Evolutionary conservation across 176 grass and related monocot species (phyloP), one percentile per base, ranked within the genome.

Genomic region (Leersia perrieri): DNA sequence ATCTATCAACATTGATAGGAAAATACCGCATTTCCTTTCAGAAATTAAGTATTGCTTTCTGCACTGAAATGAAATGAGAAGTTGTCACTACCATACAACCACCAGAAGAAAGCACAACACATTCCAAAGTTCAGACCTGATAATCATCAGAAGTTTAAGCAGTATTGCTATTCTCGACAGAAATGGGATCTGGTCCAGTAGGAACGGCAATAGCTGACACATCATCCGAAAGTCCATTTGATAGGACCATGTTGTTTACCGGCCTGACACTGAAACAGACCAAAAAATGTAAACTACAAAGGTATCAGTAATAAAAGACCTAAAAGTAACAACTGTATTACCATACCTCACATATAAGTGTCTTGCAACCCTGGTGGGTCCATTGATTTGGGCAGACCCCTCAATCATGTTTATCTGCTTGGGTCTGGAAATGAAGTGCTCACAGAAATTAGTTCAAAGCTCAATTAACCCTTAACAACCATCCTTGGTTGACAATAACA

Each of bases 341-440:
- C 10, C 58, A 63, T 25, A 78, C 53, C 73, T 72, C 9, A 25
- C 65, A 8, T 32, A 72, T 39, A 29, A 34, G 62, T 36, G 75
- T 29, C 72, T 74, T 32, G 26, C 65, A 3, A 32, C 85, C 57
- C 58, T 76, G 58, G 51, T 10, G 33, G 35, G 3, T 81, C 40
- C 76, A 81, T 85, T 89, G 73, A 66, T 74, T 62, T 33, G 41
- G 32, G 63, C 82, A 58, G 79, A 45, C 25, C 31, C 84, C 86
- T 86, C 63, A 29, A 20, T 5, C 68, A 33, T 68, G 38, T 55
- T 83, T 79, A 78, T 66, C 13, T 41, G 74, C 74, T 79, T 81
- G 62, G 83, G 74, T 67, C 83, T 90, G 31, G 42, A 73, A 78
- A 67, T 5, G 16, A 68, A 13, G 8, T 22, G 11, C 13, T 12